Evolutionary conservation across 805 yeast species (phyloP), one percentile per base, ranked within the genome.

Genomic region (Saturnispora besseyi): DNA sequence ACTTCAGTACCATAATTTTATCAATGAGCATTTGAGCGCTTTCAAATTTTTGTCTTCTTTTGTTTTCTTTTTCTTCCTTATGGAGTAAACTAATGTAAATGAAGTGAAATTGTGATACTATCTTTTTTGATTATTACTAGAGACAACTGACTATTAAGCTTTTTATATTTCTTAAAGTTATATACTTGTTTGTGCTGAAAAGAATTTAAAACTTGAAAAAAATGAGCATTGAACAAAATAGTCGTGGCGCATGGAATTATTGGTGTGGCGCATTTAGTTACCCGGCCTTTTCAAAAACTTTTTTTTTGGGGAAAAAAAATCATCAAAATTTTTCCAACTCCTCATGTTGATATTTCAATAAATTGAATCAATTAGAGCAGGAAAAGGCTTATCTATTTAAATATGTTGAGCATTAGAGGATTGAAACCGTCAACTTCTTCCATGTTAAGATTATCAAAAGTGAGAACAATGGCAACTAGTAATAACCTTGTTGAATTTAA

Each of bases 401-500:
- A 31, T 31, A 38, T 38, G 42, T 38, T 38, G 15, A 36, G 40
- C 13, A 36, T 22, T 18, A 15, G 12, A 22, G 21, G 21, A 18
- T 36, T 36, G 12, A 36, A 34, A n/a, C 22, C 37, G 21, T 34
- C 21, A 36, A 22, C 40, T 18, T 18, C 18, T 36, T 36, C 24
- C 13, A 46, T 40, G 49, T 31, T 41, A 32, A 28, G 24, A 41
- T 11, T 46, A 29, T 9, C 44, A 30, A 15, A 13, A 24, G 31
- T 21, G 32, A 55, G 59, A 54, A 48, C 52, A 28, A 59, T 60
- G 62, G 54, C 63, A 2, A 49, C 60, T 3, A 9, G 52, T 3
- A 28, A 45, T 49, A 51, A 48, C 46, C 50, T 32, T 53, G 93
- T 86, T 21, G 71, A 81, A 51, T 86, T 86, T 66, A 62, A 73